Percentiles rank a stretch among this genome's conserved stretches.
phyloP scores from a whole-genome alignment of 2,329 filamentous ascomycete genomes.

The Alternaria sp. region DNA sequence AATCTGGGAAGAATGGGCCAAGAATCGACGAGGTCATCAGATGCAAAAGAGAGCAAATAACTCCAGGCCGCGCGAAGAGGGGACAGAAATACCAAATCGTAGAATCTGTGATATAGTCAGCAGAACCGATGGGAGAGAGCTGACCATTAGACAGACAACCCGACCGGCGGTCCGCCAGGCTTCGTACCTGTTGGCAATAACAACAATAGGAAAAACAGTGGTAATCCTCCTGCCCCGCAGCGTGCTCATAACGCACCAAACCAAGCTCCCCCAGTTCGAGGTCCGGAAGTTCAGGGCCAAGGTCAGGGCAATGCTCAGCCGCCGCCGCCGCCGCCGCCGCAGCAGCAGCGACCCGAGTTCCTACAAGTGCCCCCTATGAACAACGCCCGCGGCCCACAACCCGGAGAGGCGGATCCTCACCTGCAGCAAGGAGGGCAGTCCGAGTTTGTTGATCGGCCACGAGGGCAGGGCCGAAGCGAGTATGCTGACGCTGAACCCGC shows the following conservation, averaged over 20 bases:
- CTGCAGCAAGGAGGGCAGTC: not conserved
- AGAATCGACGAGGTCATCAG: not conserved
- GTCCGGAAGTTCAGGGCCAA: not conserved
- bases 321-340: not conserved
- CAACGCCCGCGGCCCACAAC: too few species aligned
- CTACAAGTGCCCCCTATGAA: not conserved
- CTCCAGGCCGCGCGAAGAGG: not conserved
- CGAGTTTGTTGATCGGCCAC: not conserved
- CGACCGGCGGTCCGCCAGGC: too few species aligned
- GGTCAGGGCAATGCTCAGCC: not conserved
- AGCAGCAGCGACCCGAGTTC: not conserved
- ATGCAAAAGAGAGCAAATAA: not conserved
- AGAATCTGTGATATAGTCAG: not conserved
- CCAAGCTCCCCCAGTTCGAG: not conserved
- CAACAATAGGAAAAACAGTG: not conserved
- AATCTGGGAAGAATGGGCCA: not conserved
- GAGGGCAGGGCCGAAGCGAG: not conserved
- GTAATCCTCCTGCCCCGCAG: rapidly evolving
- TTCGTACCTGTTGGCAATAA: not conserved
- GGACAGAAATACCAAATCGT: not conserved
- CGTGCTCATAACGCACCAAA: not conserved
- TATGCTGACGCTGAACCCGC: not conserved
- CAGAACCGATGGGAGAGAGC: not conserved
- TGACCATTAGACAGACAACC: not conserved
- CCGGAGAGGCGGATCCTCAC: not conserved